These are phyloP conservation scores for Ascomycota sp. DNA, from an alignment of 2,329 filamentous ascomycete genomes.

Conservation along the genomic window DNA sequence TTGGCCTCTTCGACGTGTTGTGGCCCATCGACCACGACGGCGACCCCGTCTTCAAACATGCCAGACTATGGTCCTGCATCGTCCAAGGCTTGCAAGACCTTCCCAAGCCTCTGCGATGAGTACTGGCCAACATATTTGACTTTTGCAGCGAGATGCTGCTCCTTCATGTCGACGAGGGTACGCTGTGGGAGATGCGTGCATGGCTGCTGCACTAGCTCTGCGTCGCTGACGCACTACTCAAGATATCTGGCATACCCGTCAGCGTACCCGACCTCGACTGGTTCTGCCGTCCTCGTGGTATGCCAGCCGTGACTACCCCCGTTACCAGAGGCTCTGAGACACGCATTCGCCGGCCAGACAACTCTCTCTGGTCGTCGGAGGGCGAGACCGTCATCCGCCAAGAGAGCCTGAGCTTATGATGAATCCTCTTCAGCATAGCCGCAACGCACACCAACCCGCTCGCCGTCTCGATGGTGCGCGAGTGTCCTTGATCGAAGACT, in stretches of 20 bases:
- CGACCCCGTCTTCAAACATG: conserved; percentile 9
- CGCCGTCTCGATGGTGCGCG: too few relatives aligned
- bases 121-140: conserved; percentile 12
- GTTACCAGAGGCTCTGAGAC: too few relatives aligned
- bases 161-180: conserved; percentile 2
- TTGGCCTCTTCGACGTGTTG: conserved; percentile 7
- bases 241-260: conserved; percentile 2
- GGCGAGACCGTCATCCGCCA: background rate
- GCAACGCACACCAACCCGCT: too few relatives aligned
- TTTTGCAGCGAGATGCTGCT: conserved; percentile 10
- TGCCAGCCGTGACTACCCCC: too few relatives aligned
- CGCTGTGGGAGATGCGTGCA: conserved; percentile 6
- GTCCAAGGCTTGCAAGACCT: conserved; percentile 6
- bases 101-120: conserved; percentile 12
- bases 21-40: conserved; percentile 4
- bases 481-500: background rate
- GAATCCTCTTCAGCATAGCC: background rate
- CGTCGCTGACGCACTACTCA: conserved; percentile 8
- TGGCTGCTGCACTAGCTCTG: conserved; percentile 12
- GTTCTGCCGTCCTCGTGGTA: conserved; percentile 3
- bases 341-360: too few relatives aligned
- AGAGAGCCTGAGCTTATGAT: background rate
- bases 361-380: background rate
- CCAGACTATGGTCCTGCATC: conserved; percentile 12
- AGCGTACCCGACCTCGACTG: conserved; percentile 8